Evolutionary conservation across 495 filamentous ascomycete genomes (phyloP).

Genomic region (Aspergillus hancockii): DNA sequence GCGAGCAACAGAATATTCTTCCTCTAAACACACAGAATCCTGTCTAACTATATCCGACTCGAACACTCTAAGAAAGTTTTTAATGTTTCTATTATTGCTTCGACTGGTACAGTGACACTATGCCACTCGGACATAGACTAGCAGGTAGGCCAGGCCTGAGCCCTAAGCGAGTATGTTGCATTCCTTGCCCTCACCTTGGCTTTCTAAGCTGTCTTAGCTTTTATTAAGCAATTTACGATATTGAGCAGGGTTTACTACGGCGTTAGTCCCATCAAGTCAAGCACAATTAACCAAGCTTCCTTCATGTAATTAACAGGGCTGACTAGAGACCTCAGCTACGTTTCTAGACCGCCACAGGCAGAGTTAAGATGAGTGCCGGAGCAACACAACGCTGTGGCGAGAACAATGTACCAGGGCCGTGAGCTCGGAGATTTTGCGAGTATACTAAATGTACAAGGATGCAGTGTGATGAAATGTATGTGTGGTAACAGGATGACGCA

Average conservation of each 20-base stretch:
- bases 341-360: conserved; percentile 5
- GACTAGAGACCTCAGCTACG: background rate
- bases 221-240: conserved; percentile 23
- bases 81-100: background rate
- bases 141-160: background rate
- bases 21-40: background rate
- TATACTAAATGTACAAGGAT: background rate
- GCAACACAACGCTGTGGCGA: conserved; percentile 3
- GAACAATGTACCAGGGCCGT: background rate
- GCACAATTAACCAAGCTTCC: background rate
- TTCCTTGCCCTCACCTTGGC: background rate
- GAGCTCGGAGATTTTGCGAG: background rate
- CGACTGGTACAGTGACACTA: background rate
- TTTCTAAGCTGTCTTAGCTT: background rate
- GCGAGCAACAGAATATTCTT: background rate
- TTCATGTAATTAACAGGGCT: conserved; percentile 1
- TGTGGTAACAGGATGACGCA: background rate
- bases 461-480: too few relatives aligned
- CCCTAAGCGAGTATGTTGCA: background rate
- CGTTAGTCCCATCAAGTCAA: background rate
- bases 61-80: background rate
- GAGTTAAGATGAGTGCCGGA: background rate
- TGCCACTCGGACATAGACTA: background rate
- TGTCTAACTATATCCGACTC: background rate
- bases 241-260: background rate